Evolutionary conservation across 768 basidiomycete species (phyloP).

Genomic region (Strobilomyces confusus): DNA sequence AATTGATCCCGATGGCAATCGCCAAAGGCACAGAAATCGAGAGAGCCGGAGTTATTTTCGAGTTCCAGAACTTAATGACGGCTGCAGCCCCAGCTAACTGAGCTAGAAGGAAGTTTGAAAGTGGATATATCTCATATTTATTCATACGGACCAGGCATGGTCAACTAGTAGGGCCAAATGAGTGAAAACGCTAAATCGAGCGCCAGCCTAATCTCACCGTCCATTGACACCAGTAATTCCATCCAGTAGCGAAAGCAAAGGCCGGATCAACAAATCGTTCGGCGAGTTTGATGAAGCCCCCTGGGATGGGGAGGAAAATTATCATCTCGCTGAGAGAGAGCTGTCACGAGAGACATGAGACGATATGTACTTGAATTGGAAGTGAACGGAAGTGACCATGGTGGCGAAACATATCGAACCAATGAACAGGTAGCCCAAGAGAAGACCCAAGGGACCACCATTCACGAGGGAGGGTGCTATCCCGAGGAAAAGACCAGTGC

Average conservation of each 20-base stretch:
- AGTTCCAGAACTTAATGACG: background rate
- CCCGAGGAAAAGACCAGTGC: too few relatives aligned
- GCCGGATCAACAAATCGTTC: constrained; percentile 3
- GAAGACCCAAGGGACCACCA: too few relatives aligned
- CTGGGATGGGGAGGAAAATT: background rate
- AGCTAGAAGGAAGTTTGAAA: background rate
- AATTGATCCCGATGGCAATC: constrained; percentile 1
- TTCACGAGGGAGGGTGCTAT: too few relatives aligned
- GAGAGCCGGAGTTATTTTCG: too few relatives aligned
- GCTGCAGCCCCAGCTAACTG: background rate
- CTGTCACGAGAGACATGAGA: too few relatives aligned
- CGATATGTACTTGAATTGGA: too few relatives aligned
- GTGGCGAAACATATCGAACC: too few relatives aligned
- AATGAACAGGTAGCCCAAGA: too few relatives aligned
- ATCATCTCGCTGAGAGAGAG: background rate
- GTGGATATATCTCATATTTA: background rate
- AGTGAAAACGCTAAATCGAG: background rate
- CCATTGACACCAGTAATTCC: constrained; percentile 3
- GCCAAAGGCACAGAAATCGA: too few relatives aligned
- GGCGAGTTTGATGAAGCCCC: too few relatives aligned
- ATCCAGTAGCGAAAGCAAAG: constrained; percentile 4
- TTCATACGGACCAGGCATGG: background rate
- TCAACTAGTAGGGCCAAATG: background rate
- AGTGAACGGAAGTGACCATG: too few relatives aligned
- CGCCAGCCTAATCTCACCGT: background rate